Base-by-base conservation (phyloP, 2,329 filamentous ascomycete species). In the Penicillium italicum region DNA sequence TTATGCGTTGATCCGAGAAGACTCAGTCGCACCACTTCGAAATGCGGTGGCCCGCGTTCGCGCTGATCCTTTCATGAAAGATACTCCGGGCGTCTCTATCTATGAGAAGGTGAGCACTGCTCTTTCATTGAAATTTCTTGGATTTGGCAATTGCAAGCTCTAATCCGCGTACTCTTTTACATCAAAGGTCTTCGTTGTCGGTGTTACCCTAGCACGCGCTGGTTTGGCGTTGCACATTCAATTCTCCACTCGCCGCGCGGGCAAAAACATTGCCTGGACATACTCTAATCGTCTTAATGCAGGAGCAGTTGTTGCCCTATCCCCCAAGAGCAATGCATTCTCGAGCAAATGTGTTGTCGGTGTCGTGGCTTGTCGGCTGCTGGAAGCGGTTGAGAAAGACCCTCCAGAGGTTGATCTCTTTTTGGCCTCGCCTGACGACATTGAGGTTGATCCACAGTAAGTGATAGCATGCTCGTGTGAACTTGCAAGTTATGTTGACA, bases 331-430 rank as follows among this genome's bases (percentile, higher is more conserved):
- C 75, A 75, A 96, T 64, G 77, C 75, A 7, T 95, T 95, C 65
- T 67, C 76, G 28, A 82, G 70, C 0, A 78, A 83, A 31, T 91
- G 89, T 61, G 82, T 87, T 38, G 77, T 94, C 4, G 91, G 88
- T 0, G 79, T 85, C 2, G 81, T 97, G 22, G 89, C 88, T 5
- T 88, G 88, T 16, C 80, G 90, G 12, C 84, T 85, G 0, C 69
- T 90, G 4, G 73, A 77, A 1, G 83, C 82, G 0, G 73, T 95
- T 0, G 80, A 87, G 37, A 78, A 83, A 31, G 82, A 84, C 41
- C 86, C 88, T 0, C 87, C 89, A 0, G 81, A 86, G 33, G 81
- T 96, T 16, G 90, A 96, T 61, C 76, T 96, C 0, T 87, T 87
- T 66, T 92, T 91, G 76, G 82, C 83, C 0, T 72, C 80, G 8